Conservation (phyloP, 148 eudicot species). For the Fagopyrum esculentum region DNA sequence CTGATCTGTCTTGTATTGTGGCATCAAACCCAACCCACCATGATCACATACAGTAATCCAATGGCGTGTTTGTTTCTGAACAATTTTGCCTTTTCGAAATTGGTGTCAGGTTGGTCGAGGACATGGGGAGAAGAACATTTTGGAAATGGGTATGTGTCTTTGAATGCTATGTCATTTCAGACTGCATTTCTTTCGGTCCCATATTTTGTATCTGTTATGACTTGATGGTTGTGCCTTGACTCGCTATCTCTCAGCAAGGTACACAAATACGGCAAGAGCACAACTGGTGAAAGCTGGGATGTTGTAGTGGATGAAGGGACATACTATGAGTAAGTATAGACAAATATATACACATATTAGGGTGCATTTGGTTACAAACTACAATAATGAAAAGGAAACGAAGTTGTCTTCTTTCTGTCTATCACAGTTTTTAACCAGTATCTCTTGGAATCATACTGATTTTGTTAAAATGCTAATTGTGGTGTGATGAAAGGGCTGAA, state of each 20-base stretch:
- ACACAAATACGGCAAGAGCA: conserved; percentile 94
- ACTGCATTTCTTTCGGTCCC: not conserved
- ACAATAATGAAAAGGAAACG: too few species aligned
- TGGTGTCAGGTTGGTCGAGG: conserved; percentile 78
- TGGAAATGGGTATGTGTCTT: conserved; percentile 73
- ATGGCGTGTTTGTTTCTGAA: not conserved
- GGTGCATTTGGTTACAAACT: not conserved
- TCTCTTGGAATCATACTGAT: not conserved
- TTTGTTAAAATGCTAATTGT: not conserved
- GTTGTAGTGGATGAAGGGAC: conserved; percentile 92
- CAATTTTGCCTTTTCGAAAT: not conserved
- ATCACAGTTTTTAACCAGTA: too few species aligned
- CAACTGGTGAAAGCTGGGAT: conserved; percentile 97
- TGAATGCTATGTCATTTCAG: not conserved
- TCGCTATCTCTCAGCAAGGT: conserved; percentile 51
- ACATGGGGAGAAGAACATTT: conserved; percentile 99
- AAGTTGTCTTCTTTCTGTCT: too few species aligned
- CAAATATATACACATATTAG: not conserved
- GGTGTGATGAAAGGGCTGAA: conserved; percentile 52
- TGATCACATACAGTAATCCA: not conserved
- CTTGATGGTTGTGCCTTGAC: not conserved
- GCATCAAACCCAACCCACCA: not conserved
- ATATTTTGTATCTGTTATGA: not conserved
- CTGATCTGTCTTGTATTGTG: not conserved
- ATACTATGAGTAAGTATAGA: conserved; percentile 67